A percentile compares a stretch with the other conserved stretches of the same genome.
Conservation (phyloP, 208 protist species). For the Novymonas esmeraldas region DNA sequence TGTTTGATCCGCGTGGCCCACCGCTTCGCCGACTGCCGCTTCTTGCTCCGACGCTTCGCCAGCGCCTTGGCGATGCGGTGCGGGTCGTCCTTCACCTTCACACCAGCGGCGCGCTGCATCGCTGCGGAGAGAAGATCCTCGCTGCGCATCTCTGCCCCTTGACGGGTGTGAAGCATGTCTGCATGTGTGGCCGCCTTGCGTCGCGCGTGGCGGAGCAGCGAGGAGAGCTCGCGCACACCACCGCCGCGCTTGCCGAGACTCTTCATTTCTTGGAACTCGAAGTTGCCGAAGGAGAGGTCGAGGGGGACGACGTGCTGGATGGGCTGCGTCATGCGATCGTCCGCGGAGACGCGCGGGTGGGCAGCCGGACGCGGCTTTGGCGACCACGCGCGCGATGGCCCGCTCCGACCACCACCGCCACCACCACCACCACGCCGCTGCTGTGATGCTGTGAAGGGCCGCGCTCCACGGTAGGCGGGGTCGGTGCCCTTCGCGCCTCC, state of each 20-base stretch:
- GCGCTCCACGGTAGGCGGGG: conserved; percentile 5
- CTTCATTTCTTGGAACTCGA: conserved; percentile 81
- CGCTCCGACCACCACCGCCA: no score
- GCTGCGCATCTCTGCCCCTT: conserved; percentile 53
- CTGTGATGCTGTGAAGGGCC: conserved; percentile 13
- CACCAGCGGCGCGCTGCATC: conserved; percentile 57
- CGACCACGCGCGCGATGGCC: conserved; percentile 20
- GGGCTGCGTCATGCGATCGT: conserved; percentile 25
- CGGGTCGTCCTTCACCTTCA: conserved; percentile 80
- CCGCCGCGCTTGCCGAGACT: conserved; percentile 68
- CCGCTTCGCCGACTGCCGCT: conserved; percentile 77
- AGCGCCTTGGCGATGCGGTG: conserved; percentile 62
- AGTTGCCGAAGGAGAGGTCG: conserved; percentile 80
- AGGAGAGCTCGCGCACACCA: conserved; percentile 72
- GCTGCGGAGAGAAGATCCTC: conserved; percentile 60
- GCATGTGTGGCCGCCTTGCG: conserved; percentile 40
- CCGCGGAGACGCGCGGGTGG: conserved; percentile 2
- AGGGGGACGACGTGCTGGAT: conserved; percentile 47
- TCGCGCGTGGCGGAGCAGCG: conserved; percentile 56
- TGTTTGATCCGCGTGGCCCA: conserved; percentile 70
- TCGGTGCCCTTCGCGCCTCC: conserved; percentile 2
- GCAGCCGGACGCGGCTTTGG: conserved; percentile 7
- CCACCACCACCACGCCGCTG: no score
- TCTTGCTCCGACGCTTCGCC: conserved; percentile 77
- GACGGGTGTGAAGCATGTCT: conserved; percentile 38